Conservation (phyloP, 768 basidiomycete species). For the Lentinus brumalis region DNA sequence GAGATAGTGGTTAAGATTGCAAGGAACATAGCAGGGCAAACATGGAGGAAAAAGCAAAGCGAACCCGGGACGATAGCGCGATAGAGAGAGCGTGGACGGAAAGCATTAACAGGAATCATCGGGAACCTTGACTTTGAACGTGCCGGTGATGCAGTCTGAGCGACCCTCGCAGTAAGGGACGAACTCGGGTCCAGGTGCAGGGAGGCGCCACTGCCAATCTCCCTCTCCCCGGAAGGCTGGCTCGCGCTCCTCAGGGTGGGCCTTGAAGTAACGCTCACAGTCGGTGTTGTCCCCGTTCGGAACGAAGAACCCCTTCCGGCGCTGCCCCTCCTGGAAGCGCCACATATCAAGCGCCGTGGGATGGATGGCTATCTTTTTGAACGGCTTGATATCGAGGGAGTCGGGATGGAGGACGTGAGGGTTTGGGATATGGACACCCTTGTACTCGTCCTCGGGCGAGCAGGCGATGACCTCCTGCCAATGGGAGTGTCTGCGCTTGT, state of each 20-base stretch:
- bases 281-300: background rate
- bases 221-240: background rate
- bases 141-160: conserved; percentile 2
- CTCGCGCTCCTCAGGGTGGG: conserved; percentile 14
- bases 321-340: conserved; percentile 5
- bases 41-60: background rate
- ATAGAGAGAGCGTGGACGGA: background rate
- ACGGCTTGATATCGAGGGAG: conserved; percentile 7
- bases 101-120: background rate
- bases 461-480: conserved; percentile 19
- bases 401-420: background rate
- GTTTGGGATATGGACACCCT: conserved; percentile 16
- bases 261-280: conserved; percentile 9
- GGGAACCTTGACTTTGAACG: conserved; percentile 3
- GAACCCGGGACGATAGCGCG: background rate
- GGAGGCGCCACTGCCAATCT: conserved; percentile 9
- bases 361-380: conserved; percentile 1
- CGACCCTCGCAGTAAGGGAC: background rate
- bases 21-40: background rate
- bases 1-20: background rate
- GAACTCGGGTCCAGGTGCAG: conserved; percentile 10
- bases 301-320: background rate
- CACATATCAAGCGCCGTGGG: conserved; percentile 4
- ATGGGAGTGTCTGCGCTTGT: conserved; percentile 60
- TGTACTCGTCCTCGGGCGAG: conserved; percentile 18